Conservation (phyloP, 1,284 basidiomycete species). For the Malassezia restricta region DNA sequence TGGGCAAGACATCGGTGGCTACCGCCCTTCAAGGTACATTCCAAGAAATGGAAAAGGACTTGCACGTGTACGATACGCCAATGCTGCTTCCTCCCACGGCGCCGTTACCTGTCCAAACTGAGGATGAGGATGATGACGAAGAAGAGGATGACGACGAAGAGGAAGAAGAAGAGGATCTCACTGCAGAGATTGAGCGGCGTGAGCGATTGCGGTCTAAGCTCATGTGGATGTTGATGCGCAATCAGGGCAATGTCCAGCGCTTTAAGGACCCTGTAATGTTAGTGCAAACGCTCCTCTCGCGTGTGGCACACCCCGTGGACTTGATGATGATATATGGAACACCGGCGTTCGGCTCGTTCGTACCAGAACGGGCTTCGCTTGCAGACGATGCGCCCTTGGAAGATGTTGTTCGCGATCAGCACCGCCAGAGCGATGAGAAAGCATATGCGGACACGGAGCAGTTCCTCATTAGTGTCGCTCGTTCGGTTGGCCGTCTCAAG, state of each 20-base stretch:
- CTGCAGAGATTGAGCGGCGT: background rate
- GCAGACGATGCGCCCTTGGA: conserved; percentile 24
- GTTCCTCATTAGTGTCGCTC: conserved; percentile 37
- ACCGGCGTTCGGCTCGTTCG: conserved; percentile 37
- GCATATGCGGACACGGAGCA: conserved; percentile 34
- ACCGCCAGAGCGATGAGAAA: conserved; percentile 20
- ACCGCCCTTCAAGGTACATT: conserved; percentile 26
- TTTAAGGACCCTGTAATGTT: conserved; percentile 37
- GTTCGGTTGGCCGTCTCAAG: conserved; percentile 30
- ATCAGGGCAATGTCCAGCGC: conserved; percentile 36
- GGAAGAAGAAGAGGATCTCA: background rate
- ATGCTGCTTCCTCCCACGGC: conserved; percentile 22
- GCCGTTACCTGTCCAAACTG: conserved; percentile 10
- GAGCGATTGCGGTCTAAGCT: conserved; percentile 4
- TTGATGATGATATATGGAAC: conserved; percentile 40
- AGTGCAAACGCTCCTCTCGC: conserved; percentile 26
- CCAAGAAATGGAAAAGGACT: conserved; percentile 19
- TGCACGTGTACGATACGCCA: conserved; percentile 35
- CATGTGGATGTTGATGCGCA: conserved; percentile 30
- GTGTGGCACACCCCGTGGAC: conserved; percentile 32
- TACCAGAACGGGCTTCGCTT: conserved; percentile 19
- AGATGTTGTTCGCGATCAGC: conserved; percentile 18
- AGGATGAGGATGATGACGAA: conserved; percentile 3
- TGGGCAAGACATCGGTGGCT: conserved; percentile 26
- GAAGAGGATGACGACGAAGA: conserved; percentile 14